phyloP scores from a whole-genome alignment of 768 basidiomycete species.

The Galerina sulciceps region DNA sequence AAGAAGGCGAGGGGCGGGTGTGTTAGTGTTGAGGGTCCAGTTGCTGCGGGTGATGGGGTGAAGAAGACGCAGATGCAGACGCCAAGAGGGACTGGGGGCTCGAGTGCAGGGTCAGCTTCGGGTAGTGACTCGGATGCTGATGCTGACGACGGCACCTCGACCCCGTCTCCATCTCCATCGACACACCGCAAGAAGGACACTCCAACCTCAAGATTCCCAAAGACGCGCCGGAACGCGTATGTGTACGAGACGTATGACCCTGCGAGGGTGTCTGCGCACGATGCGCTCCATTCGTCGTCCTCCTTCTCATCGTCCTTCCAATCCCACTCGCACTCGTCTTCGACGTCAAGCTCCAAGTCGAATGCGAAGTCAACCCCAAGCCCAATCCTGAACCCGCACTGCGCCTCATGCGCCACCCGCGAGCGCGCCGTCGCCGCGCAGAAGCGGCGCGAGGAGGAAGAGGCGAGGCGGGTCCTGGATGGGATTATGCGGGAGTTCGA shows the following conservation, averaged over 20 bases:
- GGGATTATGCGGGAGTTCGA: constrained; percentile 15
- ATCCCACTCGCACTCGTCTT: not conserved
- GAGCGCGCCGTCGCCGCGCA: not conserved
- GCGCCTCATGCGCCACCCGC: not conserved
- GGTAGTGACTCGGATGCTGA: not conserved
- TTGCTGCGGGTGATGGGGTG: not conserved
- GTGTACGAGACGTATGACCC: constrained; percentile 47
- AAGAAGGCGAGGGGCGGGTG: not conserved
- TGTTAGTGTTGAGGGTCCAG: not conserved
- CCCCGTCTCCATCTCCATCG: no score
- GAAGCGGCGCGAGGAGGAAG: constrained; percentile 13
- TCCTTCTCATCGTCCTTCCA: not conserved
- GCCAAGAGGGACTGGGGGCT: no score
- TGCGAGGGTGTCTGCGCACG: constrained; percentile 44
- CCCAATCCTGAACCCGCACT: not conserved
- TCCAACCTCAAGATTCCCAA: no score
- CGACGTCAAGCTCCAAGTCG: not conserved
- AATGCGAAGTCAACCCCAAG: not conserved
- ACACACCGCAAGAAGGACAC: no score
- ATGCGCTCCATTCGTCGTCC: constrained; percentile 15
- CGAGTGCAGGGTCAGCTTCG: not conserved
- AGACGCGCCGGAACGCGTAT: constrained; percentile 3
- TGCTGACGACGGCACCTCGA: not conserved
- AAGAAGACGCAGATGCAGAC: no score
- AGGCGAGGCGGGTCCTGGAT: constrained; percentile 16